phyloP scores from a whole-genome alignment of 2,329 filamentous ascomycete genomes.

The Ophiosphaerella herpotricha region DNA sequence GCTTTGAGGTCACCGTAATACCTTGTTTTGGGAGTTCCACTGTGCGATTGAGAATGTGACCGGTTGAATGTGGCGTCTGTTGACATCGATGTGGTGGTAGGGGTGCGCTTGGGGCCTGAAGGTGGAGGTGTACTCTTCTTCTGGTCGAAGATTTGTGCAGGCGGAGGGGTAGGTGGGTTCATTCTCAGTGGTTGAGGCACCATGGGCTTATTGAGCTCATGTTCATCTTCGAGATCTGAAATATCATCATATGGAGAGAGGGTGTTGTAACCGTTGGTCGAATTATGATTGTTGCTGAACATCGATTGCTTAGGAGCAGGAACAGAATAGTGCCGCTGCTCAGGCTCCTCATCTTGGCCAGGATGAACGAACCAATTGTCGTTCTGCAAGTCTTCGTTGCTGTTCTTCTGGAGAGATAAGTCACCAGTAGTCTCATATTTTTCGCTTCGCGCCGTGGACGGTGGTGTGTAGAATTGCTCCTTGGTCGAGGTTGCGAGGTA shows the following conservation, averaged over 20 bases:
- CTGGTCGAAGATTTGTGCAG: constrained; percentile 19
- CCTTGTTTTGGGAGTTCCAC: constrained; percentile 47
- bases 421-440: constrained; percentile 28
- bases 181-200: constrained; percentile 51
- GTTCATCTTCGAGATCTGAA: constrained; percentile 35
- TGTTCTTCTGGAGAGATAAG: constrained; percentile 33
- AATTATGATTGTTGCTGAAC: constrained; percentile 26
- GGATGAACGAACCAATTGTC: constrained; percentile 55
- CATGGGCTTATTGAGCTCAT: constrained; percentile 31
- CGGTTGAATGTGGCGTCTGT: constrained; percentile 36
- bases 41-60: constrained; percentile 32
- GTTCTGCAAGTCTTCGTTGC: constrained; percentile 44
- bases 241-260: constrained; percentile 34
- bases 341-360: constrained; percentile 21
- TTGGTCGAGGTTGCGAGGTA: constrained; percentile 34
- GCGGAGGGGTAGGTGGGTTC: constrained; percentile 51
- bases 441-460: constrained; percentile 19
- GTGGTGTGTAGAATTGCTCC: constrained; percentile 38
- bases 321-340: constrained; percentile 12
- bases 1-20: constrained; percentile 55
- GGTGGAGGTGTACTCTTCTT: constrained; percentile 23
- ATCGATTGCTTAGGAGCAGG: constrained; percentile 24
- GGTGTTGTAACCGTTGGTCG: constrained; percentile 34
- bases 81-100: constrained; percentile 33
- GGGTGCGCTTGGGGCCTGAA: constrained; percentile 25